These are phyloP conservation scores for Tolypocladium inflatum DNA, from an alignment of 2,329 filamentous ascomycete species.

Conservation along the genomic window DNA sequence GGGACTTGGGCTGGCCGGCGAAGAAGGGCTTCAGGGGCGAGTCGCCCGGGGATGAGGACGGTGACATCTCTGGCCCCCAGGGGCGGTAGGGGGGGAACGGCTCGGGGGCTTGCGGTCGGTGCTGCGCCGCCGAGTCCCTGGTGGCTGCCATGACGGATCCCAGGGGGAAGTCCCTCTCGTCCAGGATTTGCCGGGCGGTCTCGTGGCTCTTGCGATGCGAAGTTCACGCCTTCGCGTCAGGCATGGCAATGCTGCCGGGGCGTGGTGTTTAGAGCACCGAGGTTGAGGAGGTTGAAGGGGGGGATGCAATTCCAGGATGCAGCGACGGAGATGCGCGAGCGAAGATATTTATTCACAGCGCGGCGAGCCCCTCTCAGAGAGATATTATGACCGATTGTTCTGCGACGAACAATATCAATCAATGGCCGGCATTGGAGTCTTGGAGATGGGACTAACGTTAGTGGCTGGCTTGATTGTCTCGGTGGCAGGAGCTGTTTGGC, in stretches of 20 bases:
- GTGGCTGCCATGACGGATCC: not conserved
- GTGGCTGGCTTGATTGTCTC: not conserved
- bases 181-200: not conserved
- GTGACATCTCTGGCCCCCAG: constrained; percentile 2
- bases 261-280: too few relatives aligned
- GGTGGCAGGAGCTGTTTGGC: too few relatives aligned
- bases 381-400: constrained; percentile 9
- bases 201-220: not conserved
- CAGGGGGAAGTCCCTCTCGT: not conserved
- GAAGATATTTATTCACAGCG: not conserved
- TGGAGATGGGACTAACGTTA: not conserved
- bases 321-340: not conserved
- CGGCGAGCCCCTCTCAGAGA: not conserved
- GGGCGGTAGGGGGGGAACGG: constrained; percentile 6
- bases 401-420: constrained; percentile 17
- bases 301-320: not conserved
- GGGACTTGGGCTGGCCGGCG: constrained; percentile 43
- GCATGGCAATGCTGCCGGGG: not conserved
- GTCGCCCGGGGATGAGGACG: constrained; percentile 13
- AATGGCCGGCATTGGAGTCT: not conserved
- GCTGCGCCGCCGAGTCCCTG: constrained; percentile 2
- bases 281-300: not conserved
- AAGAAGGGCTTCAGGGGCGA: constrained; percentile 22
- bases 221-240: not conserved
- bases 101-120: not conserved